Percentiles rank a stretch among this genome's conserved stretches.
phyloP scores from a whole-genome alignment of 2,329 filamentous ascomycete genomes.

The Hymenoscyphus fructigenus region DNA sequence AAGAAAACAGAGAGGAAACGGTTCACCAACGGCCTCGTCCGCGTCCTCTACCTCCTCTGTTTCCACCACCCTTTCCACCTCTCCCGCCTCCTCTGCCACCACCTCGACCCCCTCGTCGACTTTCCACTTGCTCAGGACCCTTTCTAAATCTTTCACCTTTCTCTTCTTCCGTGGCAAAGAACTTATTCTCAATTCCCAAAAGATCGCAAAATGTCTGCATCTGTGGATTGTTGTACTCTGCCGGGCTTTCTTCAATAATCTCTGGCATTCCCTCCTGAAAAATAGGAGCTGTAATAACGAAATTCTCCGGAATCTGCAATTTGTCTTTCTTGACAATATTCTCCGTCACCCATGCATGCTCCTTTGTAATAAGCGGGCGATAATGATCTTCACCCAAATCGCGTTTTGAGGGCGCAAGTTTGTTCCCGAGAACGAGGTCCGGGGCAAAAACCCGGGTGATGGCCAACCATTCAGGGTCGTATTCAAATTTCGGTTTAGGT shows the following conservation, averaged over 20 bases:
- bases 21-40: constrained; percentile 26
- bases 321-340: constrained; percentile 64
- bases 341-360: constrained; percentile 77
- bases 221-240: constrained; percentile 85
- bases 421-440: constrained; percentile 63
- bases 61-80: constrained; percentile 34
- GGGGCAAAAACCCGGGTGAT: constrained; percentile 80
- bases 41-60: constrained; percentile 38
- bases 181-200: constrained; percentile 74
- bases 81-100: constrained; percentile 34
- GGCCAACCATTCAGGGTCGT: constrained; percentile 94
- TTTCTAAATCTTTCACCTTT: constrained; percentile 55
- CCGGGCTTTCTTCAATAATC: constrained; percentile 60
- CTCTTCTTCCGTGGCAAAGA: constrained; percentile 71
- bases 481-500: constrained; percentile 43
- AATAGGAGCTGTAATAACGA: constrained; percentile 70
- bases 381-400: constrained; percentile 72
- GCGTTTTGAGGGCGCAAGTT: constrained; percentile 49
- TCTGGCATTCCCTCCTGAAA: constrained; percentile 60
- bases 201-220: constrained; percentile 79
- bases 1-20: constrained; percentile 6
- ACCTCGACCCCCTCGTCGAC: constrained; percentile 29
- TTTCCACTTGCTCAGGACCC: constrained; percentile 52
- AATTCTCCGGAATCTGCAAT: constrained; percentile 75
- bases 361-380: constrained; percentile 62